Percentiles rank a stretch among this genome's conserved stretches.
Conservation (phyloP, 2,329 filamentous ascomycete genomes). For the Setomelanomma holmii region DNA sequence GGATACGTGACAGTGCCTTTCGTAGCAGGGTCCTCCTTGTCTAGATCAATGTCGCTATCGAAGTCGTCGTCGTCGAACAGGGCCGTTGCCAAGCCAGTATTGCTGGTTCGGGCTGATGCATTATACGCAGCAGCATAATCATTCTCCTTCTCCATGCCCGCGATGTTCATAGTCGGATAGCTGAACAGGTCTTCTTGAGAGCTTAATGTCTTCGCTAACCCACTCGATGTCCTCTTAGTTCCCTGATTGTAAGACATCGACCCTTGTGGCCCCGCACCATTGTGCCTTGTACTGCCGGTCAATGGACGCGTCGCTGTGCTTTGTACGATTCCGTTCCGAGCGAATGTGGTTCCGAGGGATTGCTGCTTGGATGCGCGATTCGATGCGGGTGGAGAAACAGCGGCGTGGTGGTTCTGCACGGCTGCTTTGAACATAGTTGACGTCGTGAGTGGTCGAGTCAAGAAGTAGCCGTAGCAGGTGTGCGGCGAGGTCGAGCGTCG, state of each 20-base stretch:
- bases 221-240: conserved; percentile 56
- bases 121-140: conserved; percentile 20
- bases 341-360: conserved; percentile 49
- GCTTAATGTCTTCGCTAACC: conserved; percentile 53
- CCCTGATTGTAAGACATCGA: conserved; percentile 31
- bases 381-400: conserved; percentile 31
- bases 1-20: conserved; percentile 54
- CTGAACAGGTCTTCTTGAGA: conserved; percentile 44
- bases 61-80: conserved; percentile 81
- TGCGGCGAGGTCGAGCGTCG: conserved; percentile 6
- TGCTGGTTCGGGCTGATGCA: conserved; percentile 20
- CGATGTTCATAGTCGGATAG: conserved; percentile 36
- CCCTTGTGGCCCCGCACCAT: conserved; percentile 14
- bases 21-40: conserved; percentile 67
- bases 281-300: conserved; percentile 44
- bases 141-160: conserved; percentile 37
- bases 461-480: conserved; percentile 23
- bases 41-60: conserved; percentile 80
- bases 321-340: conserved; percentile 44
- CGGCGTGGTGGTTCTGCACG: conserved; percentile 48
- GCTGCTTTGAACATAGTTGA: conserved; percentile 51
- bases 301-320: conserved; percentile 38
- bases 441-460: conserved; percentile 22
- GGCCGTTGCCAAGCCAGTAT: conserved; percentile 30
- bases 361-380: conserved; percentile 37